phyloP scores from a whole-genome alignment of 345 rosid genomes.

The Carallia brachiata region DNA sequence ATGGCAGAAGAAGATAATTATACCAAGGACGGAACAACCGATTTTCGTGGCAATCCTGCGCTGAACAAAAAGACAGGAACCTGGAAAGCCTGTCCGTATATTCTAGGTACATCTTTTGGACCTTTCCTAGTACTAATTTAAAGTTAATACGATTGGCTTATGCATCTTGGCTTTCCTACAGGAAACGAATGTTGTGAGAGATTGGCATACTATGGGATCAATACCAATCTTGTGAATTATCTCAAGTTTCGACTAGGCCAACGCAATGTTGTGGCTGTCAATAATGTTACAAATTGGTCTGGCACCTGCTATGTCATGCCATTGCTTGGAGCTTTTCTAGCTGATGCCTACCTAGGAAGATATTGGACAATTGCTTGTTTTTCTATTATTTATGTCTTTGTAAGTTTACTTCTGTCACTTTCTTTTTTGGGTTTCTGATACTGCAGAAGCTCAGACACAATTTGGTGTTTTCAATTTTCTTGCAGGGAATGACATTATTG shows the following conservation, averaged over 20 bases:
- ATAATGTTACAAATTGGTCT: conserved; percentile 56
- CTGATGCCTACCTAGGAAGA: conserved; percentile 62
- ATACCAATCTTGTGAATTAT: conserved; percentile 45
- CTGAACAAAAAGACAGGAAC: conserved; percentile 37
- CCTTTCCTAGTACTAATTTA: not conserved
- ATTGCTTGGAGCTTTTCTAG: conserved; percentile 56
- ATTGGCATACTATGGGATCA: conserved; percentile 42
- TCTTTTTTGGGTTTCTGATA: not conserved
- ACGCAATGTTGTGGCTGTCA: conserved; percentile 37
- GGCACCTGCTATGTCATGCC: conserved; percentile 63
- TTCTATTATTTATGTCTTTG: conserved; percentile 46
- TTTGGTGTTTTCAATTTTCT: not conserved
- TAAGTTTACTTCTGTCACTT: conserved; percentile 11
- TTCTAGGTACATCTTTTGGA: conserved; percentile 26
- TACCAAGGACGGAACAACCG: conserved; percentile 37
- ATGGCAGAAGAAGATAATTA: conserved; percentile 31
- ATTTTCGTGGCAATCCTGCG: conserved; percentile 35
- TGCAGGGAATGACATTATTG: conserved; percentile 50
- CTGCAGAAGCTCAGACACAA: too few relatives aligned
- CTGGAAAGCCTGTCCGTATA: conserved; percentile 43
- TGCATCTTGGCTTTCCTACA: not conserved
- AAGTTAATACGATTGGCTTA: not conserved
- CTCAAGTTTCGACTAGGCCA: conserved; percentile 39
- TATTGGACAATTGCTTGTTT: conserved; percentile 61
- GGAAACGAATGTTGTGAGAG: conserved; percentile 49